Conservation (phyloP, 2,329 filamentous ascomycete species). For the Neofusicoccum sp. region DNA sequence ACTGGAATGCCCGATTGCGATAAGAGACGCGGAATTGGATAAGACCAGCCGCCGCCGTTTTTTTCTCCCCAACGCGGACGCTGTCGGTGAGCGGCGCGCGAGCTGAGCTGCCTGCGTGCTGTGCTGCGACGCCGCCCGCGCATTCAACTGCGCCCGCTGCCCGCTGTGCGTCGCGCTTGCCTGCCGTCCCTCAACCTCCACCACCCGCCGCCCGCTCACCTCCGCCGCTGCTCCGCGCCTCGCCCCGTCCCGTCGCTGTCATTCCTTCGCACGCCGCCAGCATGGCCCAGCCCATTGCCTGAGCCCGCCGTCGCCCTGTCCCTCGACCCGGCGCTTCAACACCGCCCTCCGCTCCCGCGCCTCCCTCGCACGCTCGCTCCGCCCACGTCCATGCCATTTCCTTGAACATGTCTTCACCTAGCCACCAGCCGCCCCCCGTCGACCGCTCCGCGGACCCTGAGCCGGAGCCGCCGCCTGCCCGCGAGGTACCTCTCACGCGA, state of each 20-base stretch:
- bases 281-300: slow-evolving; percentile 13
- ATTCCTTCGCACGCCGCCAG: slow-evolving; percentile 3
- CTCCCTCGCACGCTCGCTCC: background rate
- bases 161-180: no score
- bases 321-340: background rate
- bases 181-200: background rate
- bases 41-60: background rate
- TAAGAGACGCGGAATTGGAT: slow-evolving; percentile 5
- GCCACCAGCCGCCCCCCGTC: background rate
- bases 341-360: background rate
- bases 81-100: slow-evolving; percentile 4
- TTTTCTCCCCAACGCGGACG: background rate
- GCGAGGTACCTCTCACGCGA: slow-evolving; percentile 2
- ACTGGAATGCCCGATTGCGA: slow-evolving; percentile 10
- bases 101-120: no score
- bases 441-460: background rate
- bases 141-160: slow-evolving; percentile 7
- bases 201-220: background rate
- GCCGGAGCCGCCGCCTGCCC: background rate
- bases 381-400: background rate
- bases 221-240: background rate
- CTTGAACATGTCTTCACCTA: background rate
- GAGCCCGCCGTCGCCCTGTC: background rate
- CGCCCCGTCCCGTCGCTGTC: background rate
- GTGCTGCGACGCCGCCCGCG: background rate